Evolutionary conservation across 225 moss, liverwort and hornwort genomes (phyloP).

Genomic region (Neckera pumila): DNA sequence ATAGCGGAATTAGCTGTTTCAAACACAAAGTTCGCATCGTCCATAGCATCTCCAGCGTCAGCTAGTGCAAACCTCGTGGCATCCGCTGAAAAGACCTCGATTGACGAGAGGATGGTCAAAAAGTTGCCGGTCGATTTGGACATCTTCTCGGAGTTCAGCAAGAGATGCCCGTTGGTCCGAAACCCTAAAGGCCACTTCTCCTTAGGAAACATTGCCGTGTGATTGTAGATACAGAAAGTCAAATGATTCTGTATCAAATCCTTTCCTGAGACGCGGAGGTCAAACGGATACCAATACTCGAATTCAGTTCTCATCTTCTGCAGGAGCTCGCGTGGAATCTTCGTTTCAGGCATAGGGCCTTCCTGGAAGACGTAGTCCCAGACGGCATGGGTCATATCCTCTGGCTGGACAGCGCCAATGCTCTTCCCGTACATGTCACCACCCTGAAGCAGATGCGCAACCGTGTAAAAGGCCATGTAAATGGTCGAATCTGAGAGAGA

Average conservation of each 20-base stretch:
- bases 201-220: slow-evolving; percentile 80
- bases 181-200: slow-evolving; percentile 68
- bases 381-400: slow-evolving; percentile 70
- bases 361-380: slow-evolving; percentile 81
- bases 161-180: slow-evolving; percentile 84
- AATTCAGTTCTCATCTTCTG: slow-evolving; percentile 80
- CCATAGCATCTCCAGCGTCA: slow-evolving; percentile 64
- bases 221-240: slow-evolving; percentile 87
- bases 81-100: slow-evolving; percentile 54
- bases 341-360: slow-evolving; percentile 61
- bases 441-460: slow-evolving; percentile 69
- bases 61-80: slow-evolving; percentile 62
- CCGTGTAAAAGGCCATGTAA: slow-evolving; percentile 96
- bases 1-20: slow-evolving; percentile 76
- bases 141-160: slow-evolving; percentile 74
- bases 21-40: slow-evolving; percentile 63
- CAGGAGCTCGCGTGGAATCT: slow-evolving; percentile 44
- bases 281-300: slow-evolving; percentile 90
- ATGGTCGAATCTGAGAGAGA: slow-evolving; percentile 95
- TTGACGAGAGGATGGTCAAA: slow-evolving; percentile 44
- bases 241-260: slow-evolving; percentile 95
- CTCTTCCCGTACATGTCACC: slow-evolving; percentile 73
- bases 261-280: slow-evolving; percentile 87
- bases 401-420: slow-evolving; percentile 27
- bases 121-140: slow-evolving; percentile 63